Conservation (phyloP, 2,329 filamentous ascomycete genomes). For the Arthrobotrys pseudoclavata region DNA sequence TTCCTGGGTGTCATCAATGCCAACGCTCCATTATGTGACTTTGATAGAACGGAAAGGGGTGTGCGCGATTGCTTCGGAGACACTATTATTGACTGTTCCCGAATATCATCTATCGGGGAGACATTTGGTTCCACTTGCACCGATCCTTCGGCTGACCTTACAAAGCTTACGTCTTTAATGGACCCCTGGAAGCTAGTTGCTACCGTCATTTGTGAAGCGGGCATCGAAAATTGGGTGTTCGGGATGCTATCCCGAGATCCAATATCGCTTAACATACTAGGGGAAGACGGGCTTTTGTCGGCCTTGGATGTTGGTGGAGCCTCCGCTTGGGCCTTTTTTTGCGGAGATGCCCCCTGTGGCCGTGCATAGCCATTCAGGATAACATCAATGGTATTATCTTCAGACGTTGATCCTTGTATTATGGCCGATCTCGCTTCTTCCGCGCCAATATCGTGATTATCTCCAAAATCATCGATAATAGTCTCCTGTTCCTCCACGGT, state of each 20-base stretch:
- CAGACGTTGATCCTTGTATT: constrained; percentile 1
- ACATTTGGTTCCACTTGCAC: neutral
- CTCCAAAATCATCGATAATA: constrained; percentile 31
- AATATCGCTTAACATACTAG: constrained; percentile 13
- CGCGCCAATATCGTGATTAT: constrained; percentile 49
- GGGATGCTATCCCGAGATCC: constrained; percentile 53
- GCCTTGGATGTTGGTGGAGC: neutral
- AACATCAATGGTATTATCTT: constrained; percentile 33
- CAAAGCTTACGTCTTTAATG: constrained; percentile 45
- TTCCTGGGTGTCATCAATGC: constrained; percentile 44
- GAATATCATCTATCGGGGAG: neutral
- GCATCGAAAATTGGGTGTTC: constrained; percentile 53
- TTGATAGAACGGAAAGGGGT: constrained; percentile 36
- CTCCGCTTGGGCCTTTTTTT: neutral
- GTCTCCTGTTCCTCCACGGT: constrained; percentile 28
- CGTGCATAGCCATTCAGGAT: neutral
- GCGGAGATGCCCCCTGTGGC: neutral
- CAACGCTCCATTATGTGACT: constrained; percentile 32
- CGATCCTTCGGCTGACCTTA: constrained; percentile 21
- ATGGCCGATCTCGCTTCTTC: neutral
- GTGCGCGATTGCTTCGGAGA: constrained; percentile 35
- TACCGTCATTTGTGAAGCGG: constrained; percentile 43
- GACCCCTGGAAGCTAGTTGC: constrained; percentile 54
- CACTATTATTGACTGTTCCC: constrained; percentile 5
- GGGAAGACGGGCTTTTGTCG: neutral